Conservation (phyloP, 345 rosid genomes). For the Erysimum cheiranthoides region DNA sequence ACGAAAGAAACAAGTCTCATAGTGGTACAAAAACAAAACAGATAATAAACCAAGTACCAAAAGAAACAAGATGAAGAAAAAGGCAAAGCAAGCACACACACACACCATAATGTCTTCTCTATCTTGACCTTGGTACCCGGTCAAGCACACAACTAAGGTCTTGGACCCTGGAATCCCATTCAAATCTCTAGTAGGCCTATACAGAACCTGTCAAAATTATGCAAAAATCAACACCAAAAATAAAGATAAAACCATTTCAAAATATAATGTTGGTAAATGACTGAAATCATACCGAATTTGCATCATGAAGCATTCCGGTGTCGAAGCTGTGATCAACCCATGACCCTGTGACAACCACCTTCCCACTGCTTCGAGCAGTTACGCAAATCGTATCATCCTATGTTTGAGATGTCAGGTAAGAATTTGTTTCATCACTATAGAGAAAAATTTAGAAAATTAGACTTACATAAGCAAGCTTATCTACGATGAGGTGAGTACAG, state of each 20-base stretch:
- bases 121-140: slow-evolving; percentile 92
- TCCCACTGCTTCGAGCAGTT: slow-evolving; percentile 77
- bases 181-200: slow-evolving; percentile 75
- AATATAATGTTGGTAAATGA: background rate
- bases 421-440: background rate
- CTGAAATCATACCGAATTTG: slow-evolving; percentile 47
- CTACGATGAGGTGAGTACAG: slow-evolving; percentile 79
- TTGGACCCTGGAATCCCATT: slow-evolving; percentile 84
- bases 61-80: slow-evolving; percentile 15
- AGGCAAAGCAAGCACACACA: background rate
- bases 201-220: slow-evolving; percentile 62
- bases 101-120: slow-evolving; percentile 91
- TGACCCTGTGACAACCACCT: slow-evolving; percentile 66
- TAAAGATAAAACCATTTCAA: background rate
- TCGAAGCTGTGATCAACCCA: slow-evolving; percentile 93
- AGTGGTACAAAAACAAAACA: background rate
- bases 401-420: background rate
- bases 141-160: slow-evolving; percentile 71
- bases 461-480: slow-evolving; percentile 69
- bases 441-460: background rate
- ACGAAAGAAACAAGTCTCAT: slow-evolving; percentile 3
- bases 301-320: slow-evolving; percentile 68
- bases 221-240: background rate
- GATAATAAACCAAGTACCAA: background rate
- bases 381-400: slow-evolving; percentile 87